Conservation (phyloP, 805 yeast genomes). For the Tetrapisispora pingtungensis region DNA sequence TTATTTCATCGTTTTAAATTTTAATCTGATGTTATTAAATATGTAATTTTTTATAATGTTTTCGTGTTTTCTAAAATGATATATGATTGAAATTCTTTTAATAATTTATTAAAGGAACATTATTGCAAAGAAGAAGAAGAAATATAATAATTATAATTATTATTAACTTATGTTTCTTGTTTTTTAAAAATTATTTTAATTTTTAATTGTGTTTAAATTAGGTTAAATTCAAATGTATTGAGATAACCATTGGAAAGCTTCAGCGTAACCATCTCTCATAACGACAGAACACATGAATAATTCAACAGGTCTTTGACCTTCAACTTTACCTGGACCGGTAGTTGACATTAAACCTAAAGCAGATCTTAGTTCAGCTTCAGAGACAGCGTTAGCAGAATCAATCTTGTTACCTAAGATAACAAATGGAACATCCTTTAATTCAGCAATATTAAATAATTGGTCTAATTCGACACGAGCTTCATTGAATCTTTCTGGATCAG, state of each 20-base stretch:
- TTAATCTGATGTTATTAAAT: too few species aligned
- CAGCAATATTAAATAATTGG: conserved; percentile 85
- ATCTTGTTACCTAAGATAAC: conserved; percentile 93
- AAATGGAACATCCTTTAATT: conserved; percentile 81
- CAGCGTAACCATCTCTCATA: conserved; percentile 98
- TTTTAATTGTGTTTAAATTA: background rate
- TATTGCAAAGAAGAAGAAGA: too few species aligned
- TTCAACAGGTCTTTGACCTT: conserved; percentile 82
- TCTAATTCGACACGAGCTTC: conserved; percentile 95
- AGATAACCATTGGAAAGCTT: conserved; percentile 96
- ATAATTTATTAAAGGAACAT: too few species aligned
- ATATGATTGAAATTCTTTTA: too few species aligned
- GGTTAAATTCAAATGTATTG: conserved; percentile 62
- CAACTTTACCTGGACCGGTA: conserved; percentile 73
- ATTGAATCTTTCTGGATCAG: conserved; percentile 89
- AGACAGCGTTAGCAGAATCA: conserved; percentile 87
- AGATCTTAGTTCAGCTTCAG: conserved; percentile 86
- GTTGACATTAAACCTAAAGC: conserved; percentile 81
- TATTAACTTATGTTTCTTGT: too few species aligned
- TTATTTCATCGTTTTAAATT: too few species aligned
- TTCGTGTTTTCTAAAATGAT: too few species aligned
- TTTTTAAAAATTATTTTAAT: too few species aligned
- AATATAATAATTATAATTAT: background rate
- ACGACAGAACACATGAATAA: conserved; percentile 96
- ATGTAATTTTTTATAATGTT: too few species aligned